Evolutionary conservation across 2,329 filamentous ascomycete genomes (phyloP).

Genomic region (Onygenales sp.): DNA sequence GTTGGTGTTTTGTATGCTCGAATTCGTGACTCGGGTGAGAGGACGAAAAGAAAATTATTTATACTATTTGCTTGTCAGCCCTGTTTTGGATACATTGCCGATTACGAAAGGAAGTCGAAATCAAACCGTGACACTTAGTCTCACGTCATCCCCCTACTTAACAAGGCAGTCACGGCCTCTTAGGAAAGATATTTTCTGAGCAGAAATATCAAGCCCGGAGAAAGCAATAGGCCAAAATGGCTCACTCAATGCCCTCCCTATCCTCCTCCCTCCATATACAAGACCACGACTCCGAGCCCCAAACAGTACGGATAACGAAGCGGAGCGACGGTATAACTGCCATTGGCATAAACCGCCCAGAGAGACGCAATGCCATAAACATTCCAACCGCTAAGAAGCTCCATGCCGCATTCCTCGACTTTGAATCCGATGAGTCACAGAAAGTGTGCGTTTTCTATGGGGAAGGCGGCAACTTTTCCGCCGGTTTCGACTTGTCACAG

Average conservation of each 20-base stretch:
- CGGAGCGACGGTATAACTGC: constrained; percentile 39
- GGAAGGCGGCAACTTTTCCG: constrained; percentile 41
- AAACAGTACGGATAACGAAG: constrained; percentile 9
- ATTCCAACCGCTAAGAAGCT: constrained; percentile 39
- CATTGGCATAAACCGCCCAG: constrained; percentile 46
- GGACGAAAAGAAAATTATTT: too few species aligned
- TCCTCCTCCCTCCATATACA: not conserved
- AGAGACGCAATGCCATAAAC: constrained; percentile 46
- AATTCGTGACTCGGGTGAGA: too few species aligned
- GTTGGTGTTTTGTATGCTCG: too few species aligned
- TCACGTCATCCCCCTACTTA: too few species aligned
- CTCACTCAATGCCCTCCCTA: not conserved
- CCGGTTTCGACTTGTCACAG: constrained; percentile 44
- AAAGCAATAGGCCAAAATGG: not conserved
- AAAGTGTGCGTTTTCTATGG: constrained; percentile 46
- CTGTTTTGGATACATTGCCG: too few species aligned
- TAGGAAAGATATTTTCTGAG: too few species aligned
- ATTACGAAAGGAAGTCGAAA: too few species aligned
- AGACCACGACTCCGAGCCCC: constrained; percentile 1
- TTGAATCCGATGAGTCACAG: constrained; percentile 41
- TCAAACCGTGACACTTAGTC: too few species aligned
- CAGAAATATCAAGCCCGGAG: too few species aligned
- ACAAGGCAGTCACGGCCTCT: too few species aligned
- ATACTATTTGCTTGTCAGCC: too few species aligned
- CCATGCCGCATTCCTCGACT: constrained; percentile 38